Percentiles rank a stretch among this genome's conserved stretches.
These are phyloP conservation scores for Rhodomyrtus psidioides DNA, from an alignment of 441 rosid genomes.

Conservation along the genomic window DNA sequence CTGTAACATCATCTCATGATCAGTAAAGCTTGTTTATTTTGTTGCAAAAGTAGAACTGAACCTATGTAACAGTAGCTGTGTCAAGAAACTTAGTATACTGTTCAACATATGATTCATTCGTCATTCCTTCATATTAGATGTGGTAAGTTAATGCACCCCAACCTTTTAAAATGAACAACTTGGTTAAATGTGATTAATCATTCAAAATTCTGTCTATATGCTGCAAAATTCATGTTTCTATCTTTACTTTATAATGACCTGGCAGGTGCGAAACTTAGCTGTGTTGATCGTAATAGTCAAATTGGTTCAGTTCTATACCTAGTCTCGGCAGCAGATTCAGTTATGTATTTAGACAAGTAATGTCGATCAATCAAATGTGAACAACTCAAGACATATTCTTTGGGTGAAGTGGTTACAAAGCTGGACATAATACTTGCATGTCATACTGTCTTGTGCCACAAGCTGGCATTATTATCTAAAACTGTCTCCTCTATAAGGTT, in stretches of 20 bases:
- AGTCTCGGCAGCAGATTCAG: neutral
- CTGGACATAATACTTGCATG: neutral
- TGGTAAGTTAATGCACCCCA: neutral
- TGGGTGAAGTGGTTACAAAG: neutral
- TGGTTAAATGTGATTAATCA: neutral
- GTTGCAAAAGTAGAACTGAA: neutral
- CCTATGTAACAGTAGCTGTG: neutral
- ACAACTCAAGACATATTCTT: neutral
- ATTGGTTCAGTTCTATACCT: neutral
- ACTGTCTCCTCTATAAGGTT: neutral
- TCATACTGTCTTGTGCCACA: neutral
- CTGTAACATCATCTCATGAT: neutral
- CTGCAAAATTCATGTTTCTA: neutral
- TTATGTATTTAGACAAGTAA: neutral
- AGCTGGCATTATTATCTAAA: neutral
- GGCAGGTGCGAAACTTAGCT: neutral
- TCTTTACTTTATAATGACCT: neutral
- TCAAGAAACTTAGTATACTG: neutral
- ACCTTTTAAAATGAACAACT: neutral
- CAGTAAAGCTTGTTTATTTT: neutral
- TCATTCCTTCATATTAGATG: neutral
- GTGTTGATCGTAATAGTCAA: neutral
- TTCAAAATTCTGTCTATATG: neutral
- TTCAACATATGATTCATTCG: neutral
- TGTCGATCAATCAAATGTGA: neutral